Conservation (phyloP, 164 flowering plant species). For the Kingdonia uniflora region DNA sequence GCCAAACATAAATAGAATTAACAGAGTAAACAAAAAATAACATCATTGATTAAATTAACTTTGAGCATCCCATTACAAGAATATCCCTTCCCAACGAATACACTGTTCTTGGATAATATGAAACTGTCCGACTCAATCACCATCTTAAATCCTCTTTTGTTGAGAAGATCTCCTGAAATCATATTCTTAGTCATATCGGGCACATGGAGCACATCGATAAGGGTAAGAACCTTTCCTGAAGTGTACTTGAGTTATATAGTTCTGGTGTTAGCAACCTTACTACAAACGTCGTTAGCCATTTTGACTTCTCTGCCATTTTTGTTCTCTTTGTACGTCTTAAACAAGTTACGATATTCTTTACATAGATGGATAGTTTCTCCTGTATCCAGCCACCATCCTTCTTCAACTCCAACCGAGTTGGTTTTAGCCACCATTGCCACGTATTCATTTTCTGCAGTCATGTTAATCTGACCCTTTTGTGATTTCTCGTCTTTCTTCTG, state of each 20-base stretch:
- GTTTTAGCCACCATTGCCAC: background rate
- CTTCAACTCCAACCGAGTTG: background rate
- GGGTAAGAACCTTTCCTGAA: background rate
- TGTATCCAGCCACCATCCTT: background rate
- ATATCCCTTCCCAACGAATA: conserved; percentile 4
- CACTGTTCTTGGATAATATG: background rate
- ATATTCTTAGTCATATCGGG: background rate
- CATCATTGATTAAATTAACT: background rate
- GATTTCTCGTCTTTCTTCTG: background rate
- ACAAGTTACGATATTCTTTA: background rate
- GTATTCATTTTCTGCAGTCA: background rate
- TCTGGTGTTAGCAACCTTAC: background rate
- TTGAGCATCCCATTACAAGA: conserved; percentile 4
- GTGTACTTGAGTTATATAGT: conserved; percentile 1
- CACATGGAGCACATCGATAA: background rate
- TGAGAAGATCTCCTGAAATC: background rate
- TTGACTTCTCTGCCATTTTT: background rate
- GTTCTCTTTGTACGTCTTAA: background rate
- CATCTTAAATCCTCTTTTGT: background rate
- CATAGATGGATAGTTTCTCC: conserved; percentile 3
- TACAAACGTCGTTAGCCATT: background rate
- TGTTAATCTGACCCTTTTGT: background rate
- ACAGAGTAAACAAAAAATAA: background rate
- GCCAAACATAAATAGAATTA: background rate
- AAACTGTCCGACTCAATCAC: background rate